Conservation (phyloP, 805 yeast genomes). For the Maudiozyma saulgeensis region DNA sequence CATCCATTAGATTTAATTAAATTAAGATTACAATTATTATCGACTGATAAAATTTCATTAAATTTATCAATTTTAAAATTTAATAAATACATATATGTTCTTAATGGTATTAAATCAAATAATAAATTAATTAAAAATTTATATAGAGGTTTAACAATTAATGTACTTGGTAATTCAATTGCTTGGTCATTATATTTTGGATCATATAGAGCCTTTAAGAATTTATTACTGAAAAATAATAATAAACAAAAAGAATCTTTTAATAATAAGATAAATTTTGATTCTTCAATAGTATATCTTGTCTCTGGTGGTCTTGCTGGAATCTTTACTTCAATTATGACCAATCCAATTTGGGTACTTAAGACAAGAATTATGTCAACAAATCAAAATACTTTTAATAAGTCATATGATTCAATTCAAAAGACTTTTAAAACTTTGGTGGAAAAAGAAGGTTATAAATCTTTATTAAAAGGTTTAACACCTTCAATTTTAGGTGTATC, state of each 20-base stretch:
- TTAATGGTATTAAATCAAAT: not conserved
- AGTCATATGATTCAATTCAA: conserved; percentile 40
- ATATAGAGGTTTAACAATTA: conserved; percentile 75
- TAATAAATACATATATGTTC: not conserved
- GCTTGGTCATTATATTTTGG: conserved; percentile 90
- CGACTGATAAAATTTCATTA: conserved; percentile 6
- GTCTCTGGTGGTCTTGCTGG: conserved; percentile 65
- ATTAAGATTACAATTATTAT: conserved; percentile 63
- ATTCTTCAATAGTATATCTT: conserved; percentile 36
- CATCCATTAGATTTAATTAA: conserved; percentile 89
- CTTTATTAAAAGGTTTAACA: conserved; percentile 63
- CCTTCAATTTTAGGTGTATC: conserved; percentile 76
- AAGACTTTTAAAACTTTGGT: conserved; percentile 47
- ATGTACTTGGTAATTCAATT: conserved; percentile 68
- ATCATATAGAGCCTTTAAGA: conserved; percentile 57
- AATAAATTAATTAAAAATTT: not conserved
- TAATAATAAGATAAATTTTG: not conserved
- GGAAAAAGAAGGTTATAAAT: conserved; percentile 45
- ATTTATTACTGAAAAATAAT: conserved; percentile 14
- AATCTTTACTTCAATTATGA: conserved; percentile 55
- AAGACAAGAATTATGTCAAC: conserved; percentile 78
- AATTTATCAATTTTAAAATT: not conserved
- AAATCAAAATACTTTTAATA: conserved; percentile 9
- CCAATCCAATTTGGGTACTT: conserved; percentile 93
- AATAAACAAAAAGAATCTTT: too few species aligned